Conservation (phyloP, 805 yeast species). For the Ogataea pignaliae region DNA sequence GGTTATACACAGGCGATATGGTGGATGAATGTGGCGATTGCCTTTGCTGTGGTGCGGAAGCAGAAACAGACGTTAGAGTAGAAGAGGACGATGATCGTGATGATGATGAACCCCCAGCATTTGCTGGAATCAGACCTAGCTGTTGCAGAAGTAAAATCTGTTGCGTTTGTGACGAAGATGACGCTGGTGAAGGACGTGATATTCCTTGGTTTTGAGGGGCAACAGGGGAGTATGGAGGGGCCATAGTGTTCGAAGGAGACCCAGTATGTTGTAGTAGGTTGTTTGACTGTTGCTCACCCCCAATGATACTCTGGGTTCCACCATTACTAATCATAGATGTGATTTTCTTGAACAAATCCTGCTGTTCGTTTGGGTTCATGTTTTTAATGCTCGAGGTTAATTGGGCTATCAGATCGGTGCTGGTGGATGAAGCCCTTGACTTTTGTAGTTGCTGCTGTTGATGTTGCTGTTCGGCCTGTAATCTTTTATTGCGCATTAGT, state of each 20-base stretch:
- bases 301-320: neutral
- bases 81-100: neutral
- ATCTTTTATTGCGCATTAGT: neutral
- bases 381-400: constrained; percentile 19
- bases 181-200: neutral
- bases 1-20: no score
- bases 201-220: neutral
- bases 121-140: constrained; percentile 6
- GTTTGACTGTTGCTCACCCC: neutral
- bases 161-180: neutral
- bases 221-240: neutral
- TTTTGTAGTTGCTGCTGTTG: constrained; percentile 3
- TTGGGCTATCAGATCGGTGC: constrained; percentile 23
- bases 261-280: neutral
- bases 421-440: constrained; percentile 7
- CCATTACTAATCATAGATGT: constrained; percentile 6
- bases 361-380: constrained; percentile 23
- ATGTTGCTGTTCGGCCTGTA: constrained; percentile 4
- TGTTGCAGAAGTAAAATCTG: constrained; percentile 8
- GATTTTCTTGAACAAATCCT: constrained; percentile 17
- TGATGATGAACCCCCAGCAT: neutral
- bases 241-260: neutral
- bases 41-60: neutral
- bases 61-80: neutral
- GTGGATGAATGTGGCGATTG: neutral